phyloP scores from a whole-genome alignment of 192 early-diverging fungal species.

The Linderina pennispora region DNA sequence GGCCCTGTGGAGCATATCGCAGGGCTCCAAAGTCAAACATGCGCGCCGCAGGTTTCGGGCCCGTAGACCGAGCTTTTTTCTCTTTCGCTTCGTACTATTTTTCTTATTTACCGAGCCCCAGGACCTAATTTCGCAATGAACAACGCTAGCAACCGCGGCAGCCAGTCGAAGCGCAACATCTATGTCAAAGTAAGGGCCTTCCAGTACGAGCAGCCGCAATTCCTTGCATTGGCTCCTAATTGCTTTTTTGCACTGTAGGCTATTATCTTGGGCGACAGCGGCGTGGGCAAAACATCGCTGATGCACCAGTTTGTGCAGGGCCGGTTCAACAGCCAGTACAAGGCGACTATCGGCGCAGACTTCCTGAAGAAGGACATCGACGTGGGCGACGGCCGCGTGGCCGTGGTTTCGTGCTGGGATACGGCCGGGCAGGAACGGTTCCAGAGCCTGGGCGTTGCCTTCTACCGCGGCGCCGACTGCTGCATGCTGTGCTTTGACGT shows the following conservation, averaged over 20 bases:
- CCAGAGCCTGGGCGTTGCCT: slow-evolving; percentile 96
- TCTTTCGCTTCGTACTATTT: neutral
- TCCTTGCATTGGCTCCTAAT: neutral
- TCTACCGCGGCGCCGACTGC: slow-evolving; percentile 99
- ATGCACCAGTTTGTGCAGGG: slow-evolving; percentile 99
- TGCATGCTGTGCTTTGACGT: slow-evolving; percentile 98
- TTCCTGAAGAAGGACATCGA: slow-evolving; percentile 96
- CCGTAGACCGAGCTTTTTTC: no score
- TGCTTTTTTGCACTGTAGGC: slow-evolving; percentile 16
- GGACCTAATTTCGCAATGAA: no score
- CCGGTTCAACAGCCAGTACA: slow-evolving; percentile 96
- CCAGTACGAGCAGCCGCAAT: neutral
- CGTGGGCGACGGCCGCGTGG: slow-evolving; percentile 81
- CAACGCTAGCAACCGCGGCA: slow-evolving; percentile 27
- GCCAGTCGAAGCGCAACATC: slow-evolving; percentile 25
- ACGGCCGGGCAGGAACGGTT: slow-evolving; percentile 99
- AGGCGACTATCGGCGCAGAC: slow-evolving; percentile 98
- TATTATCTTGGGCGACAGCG: slow-evolving; percentile 52
- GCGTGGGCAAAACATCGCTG: slow-evolving; percentile 95
- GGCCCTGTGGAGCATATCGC: no score
- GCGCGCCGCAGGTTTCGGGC: no score
- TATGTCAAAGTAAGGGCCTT: no score
- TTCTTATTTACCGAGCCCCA: no score
- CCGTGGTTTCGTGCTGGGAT: slow-evolving; percentile 98
- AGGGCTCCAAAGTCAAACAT: no score